phyloP scores from a whole-genome alignment of 2,329 filamentous ascomycete species.

The Sclerotinia borealis region DNA sequence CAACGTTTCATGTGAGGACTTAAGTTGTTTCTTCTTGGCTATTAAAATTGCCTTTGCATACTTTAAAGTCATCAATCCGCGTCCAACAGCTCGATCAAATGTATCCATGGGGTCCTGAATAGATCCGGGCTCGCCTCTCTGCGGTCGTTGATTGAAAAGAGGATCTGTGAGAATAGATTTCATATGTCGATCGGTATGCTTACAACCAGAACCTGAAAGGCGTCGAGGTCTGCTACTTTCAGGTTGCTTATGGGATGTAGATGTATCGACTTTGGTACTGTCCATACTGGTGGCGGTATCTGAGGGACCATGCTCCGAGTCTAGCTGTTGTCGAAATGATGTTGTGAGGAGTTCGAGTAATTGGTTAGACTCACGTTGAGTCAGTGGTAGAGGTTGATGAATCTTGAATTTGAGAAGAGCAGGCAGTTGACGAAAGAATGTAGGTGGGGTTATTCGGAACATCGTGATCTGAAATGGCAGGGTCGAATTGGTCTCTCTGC shows the following conservation, averaged over 20 bases:
- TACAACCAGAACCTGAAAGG: conserved; percentile 15
- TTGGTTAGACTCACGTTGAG: conserved; percentile 50
- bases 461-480: conserved; percentile 17
- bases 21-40: conserved; percentile 21
- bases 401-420: conserved; percentile 41
- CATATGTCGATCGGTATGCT: conserved; percentile 40
- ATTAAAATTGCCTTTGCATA: conserved; percentile 24
- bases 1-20: conserved; percentile 18
- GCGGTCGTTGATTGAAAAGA: conserved; percentile 33
- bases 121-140: neutral
- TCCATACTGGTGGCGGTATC: conserved; percentile 26
- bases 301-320: conserved; percentile 43
- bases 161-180: conserved; percentile 46
- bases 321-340: conserved; percentile 58
- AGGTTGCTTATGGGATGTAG: neutral
- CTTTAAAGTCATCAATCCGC: conserved; percentile 29
- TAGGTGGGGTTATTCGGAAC: conserved; percentile 47
- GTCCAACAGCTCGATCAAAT: conserved; percentile 29
- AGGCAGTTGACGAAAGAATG: conserved; percentile 43
- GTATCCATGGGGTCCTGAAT: conserved; percentile 27
- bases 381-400: conserved; percentile 45
- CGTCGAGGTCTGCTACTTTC: conserved; percentile 17
- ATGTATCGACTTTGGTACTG: neutral
- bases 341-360: conserved; percentile 54
- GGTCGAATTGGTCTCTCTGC: conserved; percentile 41